phyloP scores from a whole-genome alignment of 805 yeast genomes.

The Candida pini region DNA sequence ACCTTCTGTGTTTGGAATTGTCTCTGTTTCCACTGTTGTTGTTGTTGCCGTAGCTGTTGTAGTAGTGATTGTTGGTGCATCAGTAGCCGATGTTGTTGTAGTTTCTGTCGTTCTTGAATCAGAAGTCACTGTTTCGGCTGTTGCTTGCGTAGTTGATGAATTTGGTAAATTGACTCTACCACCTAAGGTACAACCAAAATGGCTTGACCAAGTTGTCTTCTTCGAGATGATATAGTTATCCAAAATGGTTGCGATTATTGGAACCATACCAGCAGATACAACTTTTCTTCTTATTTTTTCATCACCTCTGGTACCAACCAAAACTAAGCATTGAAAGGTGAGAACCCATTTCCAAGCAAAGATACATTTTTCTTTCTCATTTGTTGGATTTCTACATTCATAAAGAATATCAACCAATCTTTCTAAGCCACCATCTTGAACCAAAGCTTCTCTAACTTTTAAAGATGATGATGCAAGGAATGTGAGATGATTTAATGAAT shows the following conservation, averaged over 20 bases:
- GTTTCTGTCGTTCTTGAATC: slow-evolving; percentile 2
- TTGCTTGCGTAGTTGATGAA: slow-evolving; percentile 3
- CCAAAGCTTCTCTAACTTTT: slow-evolving; percentile 84
- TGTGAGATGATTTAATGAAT: slow-evolving; percentile 85
- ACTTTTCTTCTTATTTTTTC: slow-evolving; percentile 79
- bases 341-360: slow-evolving; percentile 96
- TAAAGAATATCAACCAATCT: slow-evolving; percentile 79
- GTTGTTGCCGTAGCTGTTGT: not conserved
- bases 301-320: slow-evolving; percentile 90
- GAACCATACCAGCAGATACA: slow-evolving; percentile 87
- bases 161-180: slow-evolving; percentile 5
- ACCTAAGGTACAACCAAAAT: slow-evolving; percentile 5
- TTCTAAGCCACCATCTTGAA: slow-evolving; percentile 89
- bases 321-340: slow-evolving; percentile 86
- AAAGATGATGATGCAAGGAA: slow-evolving; percentile 80
- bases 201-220: slow-evolving; percentile 18
- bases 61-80: not conserved
- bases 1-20: slow-evolving; percentile 1
- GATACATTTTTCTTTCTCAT: slow-evolving; percentile 41
- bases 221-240: slow-evolving; percentile 64
- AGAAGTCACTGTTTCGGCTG: slow-evolving; percentile 3
- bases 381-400: slow-evolving; percentile 52
- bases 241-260: slow-evolving; percentile 83
- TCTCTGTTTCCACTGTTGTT: not conserved
- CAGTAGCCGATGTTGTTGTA: slow-evolving; percentile 11